A percentile compares a stretch with the other conserved stretches of the same genome.
phyloP scores from a whole-genome alignment of 495 filamentous ascomycete genomes.

The Lophiostoma macrostomum region DNA sequence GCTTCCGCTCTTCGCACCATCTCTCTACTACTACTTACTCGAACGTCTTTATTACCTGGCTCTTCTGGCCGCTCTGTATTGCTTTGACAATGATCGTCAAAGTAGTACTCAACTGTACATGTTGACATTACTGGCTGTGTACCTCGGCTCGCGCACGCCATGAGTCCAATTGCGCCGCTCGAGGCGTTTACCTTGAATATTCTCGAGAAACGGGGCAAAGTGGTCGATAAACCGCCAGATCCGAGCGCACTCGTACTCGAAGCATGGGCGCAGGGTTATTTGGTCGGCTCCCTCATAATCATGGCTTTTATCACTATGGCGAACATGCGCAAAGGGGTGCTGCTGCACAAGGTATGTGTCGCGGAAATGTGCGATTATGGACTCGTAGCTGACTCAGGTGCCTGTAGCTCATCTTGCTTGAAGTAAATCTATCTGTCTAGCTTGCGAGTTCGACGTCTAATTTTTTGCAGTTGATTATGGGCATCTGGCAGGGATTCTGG shows the following conservation, averaged over 20 bases:
- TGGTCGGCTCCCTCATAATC: slow-evolving; percentile 42
- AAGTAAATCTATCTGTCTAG: slow-evolving; percentile 22
- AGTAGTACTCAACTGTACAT: not conserved
- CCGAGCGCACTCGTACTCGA: slow-evolving; percentile 36
- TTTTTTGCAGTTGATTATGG: slow-evolving; percentile 36
- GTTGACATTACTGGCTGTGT: slow-evolving; percentile 2
- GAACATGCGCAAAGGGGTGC: slow-evolving; percentile 40
- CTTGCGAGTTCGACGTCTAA: slow-evolving; percentile 4
- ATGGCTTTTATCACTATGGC: slow-evolving; percentile 41
- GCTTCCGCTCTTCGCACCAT: not conserved
- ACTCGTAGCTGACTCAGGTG: not conserved
- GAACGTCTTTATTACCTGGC: not conserved
- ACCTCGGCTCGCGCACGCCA: slow-evolving; percentile 2
- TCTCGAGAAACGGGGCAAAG: not conserved
- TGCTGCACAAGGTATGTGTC: slow-evolving; percentile 42
- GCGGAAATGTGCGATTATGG: not conserved
- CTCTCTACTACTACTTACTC: not conserved
- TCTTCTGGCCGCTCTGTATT: not conserved
- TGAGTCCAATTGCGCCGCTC: slow-evolving; percentile 13
- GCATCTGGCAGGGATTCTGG: slow-evolving; percentile 41
- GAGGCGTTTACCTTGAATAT: not conserved
- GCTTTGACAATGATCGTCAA: not conserved
- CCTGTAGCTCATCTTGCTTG: slow-evolving; percentile 40
- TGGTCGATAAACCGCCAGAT: slow-evolving; percentile 27
- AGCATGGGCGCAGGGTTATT: slow-evolving; percentile 43